phyloP scores from a whole-genome alignment of 768 basidiomycete genomes.

The Termitomyces sp. region DNA sequence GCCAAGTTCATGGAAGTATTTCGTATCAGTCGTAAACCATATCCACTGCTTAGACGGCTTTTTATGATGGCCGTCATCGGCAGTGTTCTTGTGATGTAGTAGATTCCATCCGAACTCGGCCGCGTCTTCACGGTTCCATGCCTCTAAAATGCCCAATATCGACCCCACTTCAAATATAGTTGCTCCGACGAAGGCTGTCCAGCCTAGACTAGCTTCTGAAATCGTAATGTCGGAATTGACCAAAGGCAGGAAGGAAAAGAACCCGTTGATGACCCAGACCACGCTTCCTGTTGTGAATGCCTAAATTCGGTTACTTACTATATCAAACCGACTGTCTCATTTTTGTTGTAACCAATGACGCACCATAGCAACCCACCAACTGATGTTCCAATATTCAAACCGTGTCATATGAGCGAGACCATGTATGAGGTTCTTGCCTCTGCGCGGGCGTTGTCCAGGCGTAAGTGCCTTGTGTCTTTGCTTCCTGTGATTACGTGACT shows the following conservation, averaged over 20 bases:
- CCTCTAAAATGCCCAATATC: slow-evolving; percentile 36
- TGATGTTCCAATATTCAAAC: slow-evolving; percentile 38
- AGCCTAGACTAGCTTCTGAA: slow-evolving; percentile 30
- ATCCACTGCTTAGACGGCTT: not conserved
- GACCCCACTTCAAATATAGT: slow-evolving; percentile 57
- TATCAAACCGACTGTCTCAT: not conserved
- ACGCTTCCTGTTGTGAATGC: not conserved
- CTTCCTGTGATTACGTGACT: slow-evolving; percentile 35
- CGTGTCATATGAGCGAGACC: slow-evolving; percentile 24
- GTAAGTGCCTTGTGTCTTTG: slow-evolving; percentile 23
- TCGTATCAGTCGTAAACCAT: not conserved
- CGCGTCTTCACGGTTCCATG: not conserved
- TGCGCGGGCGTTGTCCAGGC: slow-evolving; percentile 18
- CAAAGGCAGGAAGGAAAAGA: not conserved
- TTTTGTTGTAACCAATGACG: slow-evolving; percentile 7
- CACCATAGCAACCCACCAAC: slow-evolving; percentile 38
- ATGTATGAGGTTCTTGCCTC: slow-evolving; percentile 11
- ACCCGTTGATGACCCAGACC: not conserved
- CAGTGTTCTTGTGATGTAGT: not conserved
- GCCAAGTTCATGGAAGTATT: not conserved
- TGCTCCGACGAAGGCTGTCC: slow-evolving; percentile 52
- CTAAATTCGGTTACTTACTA: not conserved
- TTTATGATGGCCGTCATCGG: not conserved
- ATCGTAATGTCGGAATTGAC: not conserved
- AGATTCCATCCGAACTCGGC: not conserved